A percentile compares a stretch with the other conserved stretches of the same genome.
Evolutionary conservation across 139 green algal genomes (phyloP).

Genomic region (Pseudopediastrum boryanum): DNA sequence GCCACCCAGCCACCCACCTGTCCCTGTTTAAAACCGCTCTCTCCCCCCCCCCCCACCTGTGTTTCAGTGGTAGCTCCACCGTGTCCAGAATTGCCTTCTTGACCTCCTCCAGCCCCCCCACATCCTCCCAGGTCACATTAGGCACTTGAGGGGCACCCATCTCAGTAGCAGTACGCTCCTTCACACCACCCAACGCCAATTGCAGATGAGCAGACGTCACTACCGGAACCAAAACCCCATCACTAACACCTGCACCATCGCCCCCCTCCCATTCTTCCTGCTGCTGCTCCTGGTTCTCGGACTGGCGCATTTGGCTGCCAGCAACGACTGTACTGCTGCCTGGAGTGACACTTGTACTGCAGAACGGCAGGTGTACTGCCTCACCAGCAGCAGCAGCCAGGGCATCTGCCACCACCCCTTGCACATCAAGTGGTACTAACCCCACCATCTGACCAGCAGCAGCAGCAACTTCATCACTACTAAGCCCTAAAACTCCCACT

Average conservation of each 20-base stretch:
- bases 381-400: constrained; percentile 9
- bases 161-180: constrained; percentile 69
- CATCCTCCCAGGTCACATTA: constrained; percentile 91
- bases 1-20: no score
- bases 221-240: no score
- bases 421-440: constrained; percentile 75
- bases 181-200: constrained; percentile 56
- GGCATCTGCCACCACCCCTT: constrained; percentile 74
- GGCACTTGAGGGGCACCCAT: constrained; percentile 78
- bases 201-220: constrained; percentile 44
- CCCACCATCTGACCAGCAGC: constrained; percentile 75
- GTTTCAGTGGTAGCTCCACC: constrained; percentile 89
- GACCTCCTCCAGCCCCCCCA: constrained; percentile 87
- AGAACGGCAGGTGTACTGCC: background rate
- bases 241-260: no score
- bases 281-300: background rate
- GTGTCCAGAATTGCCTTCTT: constrained; percentile 92
- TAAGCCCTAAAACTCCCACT: background rate
- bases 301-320: background rate
- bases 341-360: no score
- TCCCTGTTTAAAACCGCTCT: no score
- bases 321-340: no score
- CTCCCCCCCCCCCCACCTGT: constrained; percentile 46
- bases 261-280: no score
- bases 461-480: constrained; percentile 20